phyloP scores from a whole-genome alignment of 495 filamentous ascomycete genomes.

The Bombardia bombarda region DNA sequence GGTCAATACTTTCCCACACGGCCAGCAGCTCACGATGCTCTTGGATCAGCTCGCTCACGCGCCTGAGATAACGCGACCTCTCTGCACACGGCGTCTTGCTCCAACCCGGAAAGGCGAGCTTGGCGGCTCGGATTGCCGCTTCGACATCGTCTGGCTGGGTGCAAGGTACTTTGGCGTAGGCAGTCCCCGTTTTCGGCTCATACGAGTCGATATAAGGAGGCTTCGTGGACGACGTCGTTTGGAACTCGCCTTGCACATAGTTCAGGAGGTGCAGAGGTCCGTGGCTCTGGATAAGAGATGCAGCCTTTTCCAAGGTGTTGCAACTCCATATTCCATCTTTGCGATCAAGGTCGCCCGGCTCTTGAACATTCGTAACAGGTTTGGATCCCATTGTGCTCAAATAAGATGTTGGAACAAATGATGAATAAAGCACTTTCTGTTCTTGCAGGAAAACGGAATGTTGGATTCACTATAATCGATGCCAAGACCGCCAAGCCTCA shows the following conservation, averaged over 20 bases:
- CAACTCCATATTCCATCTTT: constrained; percentile 6
- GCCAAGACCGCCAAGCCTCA: no score
- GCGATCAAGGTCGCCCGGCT: no score
- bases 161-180: constrained; percentile 11
- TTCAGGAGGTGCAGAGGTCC: constrained; percentile 6
- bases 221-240: background rate
- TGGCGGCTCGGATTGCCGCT: constrained; percentile 12
- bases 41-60: constrained; percentile 14
- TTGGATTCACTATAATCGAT: no score
- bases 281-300: background rate
- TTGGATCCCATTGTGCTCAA: no score
- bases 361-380: no score
- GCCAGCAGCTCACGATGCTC: constrained; percentile 17
- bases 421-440: no score
- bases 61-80: constrained; percentile 12
- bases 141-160: constrained; percentile 8
- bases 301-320: constrained; percentile 14
- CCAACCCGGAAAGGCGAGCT: constrained; percentile 15
- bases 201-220: constrained; percentile 7
- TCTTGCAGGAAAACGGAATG: no score
- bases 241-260: constrained; percentile 9
- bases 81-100: constrained; percentile 15
- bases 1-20: constrained; percentile 25
- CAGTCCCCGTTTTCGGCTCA: constrained; percentile 15
- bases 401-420: no score